Evolutionary conservation across 176 grass and related monocot genomes (phyloP).

Genomic region (Pontederia paniculata): DNA sequence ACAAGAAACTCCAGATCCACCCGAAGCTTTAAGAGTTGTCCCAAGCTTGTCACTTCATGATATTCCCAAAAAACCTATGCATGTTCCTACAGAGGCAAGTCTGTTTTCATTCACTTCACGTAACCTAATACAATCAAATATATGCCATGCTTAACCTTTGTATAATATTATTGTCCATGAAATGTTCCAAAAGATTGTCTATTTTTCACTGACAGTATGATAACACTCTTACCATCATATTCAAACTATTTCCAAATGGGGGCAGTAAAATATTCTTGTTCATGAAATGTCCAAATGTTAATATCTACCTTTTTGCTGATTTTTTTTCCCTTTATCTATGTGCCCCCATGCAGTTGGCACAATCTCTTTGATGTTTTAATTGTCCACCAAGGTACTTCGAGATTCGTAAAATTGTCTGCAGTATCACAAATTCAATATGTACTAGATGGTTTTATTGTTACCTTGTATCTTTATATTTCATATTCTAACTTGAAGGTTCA

Average conservation of each 20-base stretch:
- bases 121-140: background rate
- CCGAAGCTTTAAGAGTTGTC: slow-evolving; percentile 88
- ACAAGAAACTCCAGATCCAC: slow-evolving; percentile 95
- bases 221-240: slow-evolving; percentile 3
- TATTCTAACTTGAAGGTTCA: background rate
- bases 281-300: no score
- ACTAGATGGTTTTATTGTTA: background rate
- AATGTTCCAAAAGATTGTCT: no score
- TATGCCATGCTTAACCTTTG: background rate
- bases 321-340: no score
- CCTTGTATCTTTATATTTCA: background rate
- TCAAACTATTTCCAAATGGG: no score
- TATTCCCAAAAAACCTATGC: slow-evolving; percentile 76
- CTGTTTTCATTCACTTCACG: slow-evolving; percentile 6
- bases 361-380: slow-evolving; percentile 17
- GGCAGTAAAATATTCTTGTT: no score
- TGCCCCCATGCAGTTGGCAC: background rate
- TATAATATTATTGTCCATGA: no score
- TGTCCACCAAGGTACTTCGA: slow-evolving; percentile 2
- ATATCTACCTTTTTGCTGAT: no score
- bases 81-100: slow-evolving; percentile 79
- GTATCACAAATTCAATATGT: background rate
- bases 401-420: slow-evolving; percentile 6
- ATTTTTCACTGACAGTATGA: no score
- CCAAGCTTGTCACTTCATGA: slow-evolving; percentile 75